Conservation (phyloP, 2,329 filamentous ascomycete species). For the Fusarium falciforme region DNA sequence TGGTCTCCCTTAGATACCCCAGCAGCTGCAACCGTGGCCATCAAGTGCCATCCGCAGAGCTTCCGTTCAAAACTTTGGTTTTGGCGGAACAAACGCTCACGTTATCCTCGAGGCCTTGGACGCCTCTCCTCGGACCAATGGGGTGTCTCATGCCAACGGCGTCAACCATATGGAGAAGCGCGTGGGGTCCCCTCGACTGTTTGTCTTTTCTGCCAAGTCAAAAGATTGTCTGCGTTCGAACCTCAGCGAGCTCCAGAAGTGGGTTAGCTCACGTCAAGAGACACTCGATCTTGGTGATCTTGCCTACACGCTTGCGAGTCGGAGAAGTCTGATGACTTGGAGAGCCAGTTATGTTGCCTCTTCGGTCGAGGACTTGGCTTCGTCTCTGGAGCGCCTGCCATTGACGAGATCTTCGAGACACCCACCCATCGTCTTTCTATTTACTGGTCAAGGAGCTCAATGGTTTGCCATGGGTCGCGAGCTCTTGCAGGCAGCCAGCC, state of each 20-base stretch:
- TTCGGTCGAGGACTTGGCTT: not conserved
- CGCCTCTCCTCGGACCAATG: not conserved
- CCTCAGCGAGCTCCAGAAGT: not conserved
- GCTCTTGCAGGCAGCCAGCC: not conserved
- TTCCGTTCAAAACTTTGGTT: conserved; percentile 11
- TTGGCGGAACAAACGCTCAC: conserved; percentile 13
- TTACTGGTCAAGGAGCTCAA: conserved; percentile 30
- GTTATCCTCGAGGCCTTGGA: conserved; percentile 5
- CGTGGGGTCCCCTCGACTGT: not conserved
- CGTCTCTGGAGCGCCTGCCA: accelerated
- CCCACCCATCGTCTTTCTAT: conserved; percentile 10
- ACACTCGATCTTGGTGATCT: not conserved
- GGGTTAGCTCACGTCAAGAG: not conserved
- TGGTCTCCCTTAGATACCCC: no score
- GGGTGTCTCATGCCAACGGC: not conserved
- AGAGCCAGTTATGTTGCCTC: not conserved
- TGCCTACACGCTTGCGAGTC: no score
- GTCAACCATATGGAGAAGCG: not conserved
- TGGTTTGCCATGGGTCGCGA: conserved; percentile 21
- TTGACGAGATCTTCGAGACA: not conserved
- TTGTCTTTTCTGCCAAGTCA: not conserved
- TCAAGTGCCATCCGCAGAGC: not conserved
- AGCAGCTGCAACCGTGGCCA: not conserved
- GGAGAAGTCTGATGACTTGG: no score
- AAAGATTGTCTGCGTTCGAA: not conserved